Conservation (phyloP, 805 yeast genomes). For the Candida michaelii region DNA sequence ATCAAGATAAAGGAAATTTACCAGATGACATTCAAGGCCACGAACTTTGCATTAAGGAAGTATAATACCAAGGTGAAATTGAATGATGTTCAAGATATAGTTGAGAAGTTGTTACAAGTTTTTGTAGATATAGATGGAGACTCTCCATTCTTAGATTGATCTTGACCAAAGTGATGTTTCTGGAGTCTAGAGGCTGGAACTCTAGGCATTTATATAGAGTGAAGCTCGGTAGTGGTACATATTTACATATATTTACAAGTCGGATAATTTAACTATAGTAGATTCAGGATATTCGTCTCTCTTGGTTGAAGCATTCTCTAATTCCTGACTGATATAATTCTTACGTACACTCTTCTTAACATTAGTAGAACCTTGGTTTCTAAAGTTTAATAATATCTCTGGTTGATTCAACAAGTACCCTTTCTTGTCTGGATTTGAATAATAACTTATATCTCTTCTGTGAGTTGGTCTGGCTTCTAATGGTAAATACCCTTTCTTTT, state of each 20-base stretch:
- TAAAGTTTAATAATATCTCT: constrained; percentile 38
- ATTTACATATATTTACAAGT: constrained; percentile 18
- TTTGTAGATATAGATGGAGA: constrained; percentile 29
- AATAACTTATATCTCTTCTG: constrained; percentile 76
- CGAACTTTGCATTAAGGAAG: constrained; percentile 41
- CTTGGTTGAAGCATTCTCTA: constrained; percentile 30
- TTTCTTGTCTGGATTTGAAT: constrained; percentile 65
- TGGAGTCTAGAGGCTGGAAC: no score
- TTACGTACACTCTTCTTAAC: constrained; percentile 25
- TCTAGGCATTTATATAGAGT: no score
- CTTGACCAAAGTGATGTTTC: no score
- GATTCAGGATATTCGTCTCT: constrained; percentile 16
- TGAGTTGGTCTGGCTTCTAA: constrained; percentile 81
- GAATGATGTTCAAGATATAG: constrained; percentile 37
- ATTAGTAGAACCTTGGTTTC: constrained; percentile 19
- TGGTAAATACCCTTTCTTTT: constrained; percentile 78
- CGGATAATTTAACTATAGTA: constrained; percentile 19
- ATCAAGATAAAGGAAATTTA: constrained; percentile 39
- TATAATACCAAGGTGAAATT: constrained; percentile 23
- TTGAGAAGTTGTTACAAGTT: constrained; percentile 37
- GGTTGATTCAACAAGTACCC: constrained; percentile 64
- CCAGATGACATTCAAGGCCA: constrained; percentile 40
- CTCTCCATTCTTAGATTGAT: constrained; percentile 9
- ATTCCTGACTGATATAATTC: constrained; percentile 36
- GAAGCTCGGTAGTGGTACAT: no score